These are phyloP conservation scores for Pseudopithomyces chartarum DNA, from an alignment of 2,329 filamentous ascomycete genomes.

Conservation along the genomic window DNA sequence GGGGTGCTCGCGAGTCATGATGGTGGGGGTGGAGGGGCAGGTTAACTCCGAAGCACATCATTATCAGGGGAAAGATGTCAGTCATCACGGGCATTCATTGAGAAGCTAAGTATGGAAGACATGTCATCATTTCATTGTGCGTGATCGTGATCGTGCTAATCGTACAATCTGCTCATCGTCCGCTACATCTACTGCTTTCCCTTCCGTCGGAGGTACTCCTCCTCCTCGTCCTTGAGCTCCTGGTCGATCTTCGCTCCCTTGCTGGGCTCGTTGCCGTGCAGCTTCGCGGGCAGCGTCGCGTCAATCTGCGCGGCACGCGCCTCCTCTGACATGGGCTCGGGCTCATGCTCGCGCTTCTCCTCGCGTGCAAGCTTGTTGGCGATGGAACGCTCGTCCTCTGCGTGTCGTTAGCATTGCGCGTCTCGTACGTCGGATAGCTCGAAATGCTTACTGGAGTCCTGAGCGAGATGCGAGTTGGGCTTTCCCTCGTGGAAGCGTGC, in stretches of 20 bases:
- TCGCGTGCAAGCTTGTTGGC: constrained; percentile 72
- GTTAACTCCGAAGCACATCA: not conserved
- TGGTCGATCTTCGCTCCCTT: constrained; percentile 75
- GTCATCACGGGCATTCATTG: no score
- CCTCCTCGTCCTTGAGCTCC: constrained; percentile 69
- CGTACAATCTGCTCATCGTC: constrained; percentile 11
- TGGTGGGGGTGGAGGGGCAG: not conserved
- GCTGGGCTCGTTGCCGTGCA: constrained; percentile 75
- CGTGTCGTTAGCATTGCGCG: constrained; percentile 28
- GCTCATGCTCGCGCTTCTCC: constrained; percentile 56
- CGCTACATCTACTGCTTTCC: constrained; percentile 38
- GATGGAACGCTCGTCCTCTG: constrained; percentile 72
- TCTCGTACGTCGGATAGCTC: no score
- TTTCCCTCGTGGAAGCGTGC: constrained; percentile 74
- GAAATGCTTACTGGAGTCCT: constrained; percentile 69
- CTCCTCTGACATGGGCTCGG: constrained; percentile 43
- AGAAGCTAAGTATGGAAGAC: not conserved
- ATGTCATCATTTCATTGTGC: constrained; percentile 9
- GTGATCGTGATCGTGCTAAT: constrained; percentile 5
- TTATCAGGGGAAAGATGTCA: no score
- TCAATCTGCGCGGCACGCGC: constrained; percentile 58
- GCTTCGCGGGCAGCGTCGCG: constrained; percentile 61
- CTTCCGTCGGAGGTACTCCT: constrained; percentile 67
- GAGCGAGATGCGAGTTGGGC: constrained; percentile 68
- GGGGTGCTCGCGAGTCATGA: constrained; percentile 12